phyloP scores from a whole-genome alignment of 2,329 filamentous ascomycete genomes.

The Biscogniauxia mediterranea region DNA sequence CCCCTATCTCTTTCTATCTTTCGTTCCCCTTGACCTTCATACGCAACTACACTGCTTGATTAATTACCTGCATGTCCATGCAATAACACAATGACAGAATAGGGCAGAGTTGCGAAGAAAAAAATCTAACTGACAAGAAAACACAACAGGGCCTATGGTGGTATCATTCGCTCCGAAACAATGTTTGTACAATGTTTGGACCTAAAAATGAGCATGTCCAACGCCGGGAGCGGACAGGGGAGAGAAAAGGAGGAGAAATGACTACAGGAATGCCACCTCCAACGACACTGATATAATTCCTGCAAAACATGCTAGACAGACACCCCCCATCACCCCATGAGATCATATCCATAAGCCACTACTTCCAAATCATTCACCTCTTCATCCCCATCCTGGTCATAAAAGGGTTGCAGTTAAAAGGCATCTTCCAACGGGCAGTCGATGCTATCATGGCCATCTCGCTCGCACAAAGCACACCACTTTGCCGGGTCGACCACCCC shows the following conservation, averaged over 20 bases:
- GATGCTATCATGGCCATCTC: constrained; percentile 93
- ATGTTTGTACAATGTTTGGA: constrained; percentile 21
- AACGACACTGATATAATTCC: background rate
- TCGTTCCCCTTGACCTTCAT: no score
- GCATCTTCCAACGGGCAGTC: constrained; percentile 91
- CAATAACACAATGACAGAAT: background rate
- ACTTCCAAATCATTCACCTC: background rate
- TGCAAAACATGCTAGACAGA: background rate
- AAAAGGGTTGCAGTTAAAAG: constrained; percentile 43
- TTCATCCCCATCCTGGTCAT: background rate
- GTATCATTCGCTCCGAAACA: constrained; percentile 32
- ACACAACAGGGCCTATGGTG: constrained; percentile 22
- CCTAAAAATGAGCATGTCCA: constrained; percentile 20
- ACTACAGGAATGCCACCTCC: constrained; percentile 1
- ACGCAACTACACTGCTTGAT: no score
- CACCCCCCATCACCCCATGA: background rate
- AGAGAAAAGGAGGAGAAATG: constrained; percentile 5
- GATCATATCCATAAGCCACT: background rate
- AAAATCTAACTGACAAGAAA: constrained; percentile 7
- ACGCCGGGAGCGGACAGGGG: constrained; percentile 12
- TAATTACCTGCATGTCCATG: no score
- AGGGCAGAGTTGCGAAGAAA: background rate
- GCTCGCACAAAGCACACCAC: constrained; percentile 96
- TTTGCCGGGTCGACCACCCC: constrained; percentile 79
- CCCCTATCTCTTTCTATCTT: no score